phyloP scores from a whole-genome alignment of 2,329 filamentous ascomycete genomes.

The Pseudofabraea citricarpa region DNA sequence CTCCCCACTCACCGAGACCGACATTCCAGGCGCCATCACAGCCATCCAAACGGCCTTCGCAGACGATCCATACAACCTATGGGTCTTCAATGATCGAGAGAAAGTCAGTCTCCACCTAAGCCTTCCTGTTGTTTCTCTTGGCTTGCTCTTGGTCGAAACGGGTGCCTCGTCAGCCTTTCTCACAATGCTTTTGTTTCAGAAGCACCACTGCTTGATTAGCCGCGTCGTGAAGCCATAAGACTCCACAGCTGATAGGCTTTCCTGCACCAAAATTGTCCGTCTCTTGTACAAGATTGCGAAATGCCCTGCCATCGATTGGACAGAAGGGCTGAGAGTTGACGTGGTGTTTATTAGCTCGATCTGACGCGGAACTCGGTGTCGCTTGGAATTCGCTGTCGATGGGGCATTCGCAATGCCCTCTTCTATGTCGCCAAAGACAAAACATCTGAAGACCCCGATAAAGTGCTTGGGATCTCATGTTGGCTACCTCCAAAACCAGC shows the following conservation, averaged over 20 bases:
- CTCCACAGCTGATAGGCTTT: too few relatives aligned
- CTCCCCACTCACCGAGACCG: constrained; percentile 46
- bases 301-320: too few relatives aligned
- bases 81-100: constrained; percentile 55
- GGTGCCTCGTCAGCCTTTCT: constrained; percentile 2
- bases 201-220: too few relatives aligned
- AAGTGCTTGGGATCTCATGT: constrained; percentile 66
- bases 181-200: too few relatives aligned
- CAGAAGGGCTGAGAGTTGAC: too few relatives aligned
- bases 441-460: constrained; percentile 31
- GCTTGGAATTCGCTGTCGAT: constrained; percentile 60
- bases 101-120: constrained; percentile 39
- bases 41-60: constrained; percentile 64
- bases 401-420: constrained; percentile 65
- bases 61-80: constrained; percentile 62
- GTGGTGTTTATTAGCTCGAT: too few relatives aligned
- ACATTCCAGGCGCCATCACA: constrained; percentile 59
- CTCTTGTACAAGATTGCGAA: too few relatives aligned
- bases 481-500: constrained; percentile 58
- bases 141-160: not conserved
- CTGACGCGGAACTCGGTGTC: constrained; percentile 56
- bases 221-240: too few relatives aligned
- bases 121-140: not conserved
- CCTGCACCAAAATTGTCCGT: too few relatives aligned
- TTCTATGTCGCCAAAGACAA: constrained; percentile 66